These are phyloP conservation scores for Trichoderma koningii DNA, from an alignment of 2,329 filamentous ascomycete species.

Conservation along the genomic window DNA sequence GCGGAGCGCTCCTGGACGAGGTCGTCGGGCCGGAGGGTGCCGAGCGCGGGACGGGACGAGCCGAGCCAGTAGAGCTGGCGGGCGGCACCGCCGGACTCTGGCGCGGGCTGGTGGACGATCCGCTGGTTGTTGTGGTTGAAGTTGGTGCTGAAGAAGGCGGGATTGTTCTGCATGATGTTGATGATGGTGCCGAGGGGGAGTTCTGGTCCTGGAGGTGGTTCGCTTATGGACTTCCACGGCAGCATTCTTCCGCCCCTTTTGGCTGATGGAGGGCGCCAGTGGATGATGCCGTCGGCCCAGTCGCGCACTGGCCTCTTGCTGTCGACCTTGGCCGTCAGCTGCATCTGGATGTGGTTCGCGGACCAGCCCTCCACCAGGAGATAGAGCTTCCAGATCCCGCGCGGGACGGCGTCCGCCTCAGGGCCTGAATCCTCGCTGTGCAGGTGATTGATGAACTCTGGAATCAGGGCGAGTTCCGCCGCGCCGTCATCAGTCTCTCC, in stretches of 20 bases:
- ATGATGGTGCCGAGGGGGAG: too few relatives aligned
- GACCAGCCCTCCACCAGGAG: constrained; percentile 22
- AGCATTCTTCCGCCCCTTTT: neutral
- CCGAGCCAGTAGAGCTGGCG: constrained; percentile 24
- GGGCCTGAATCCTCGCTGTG: neutral
- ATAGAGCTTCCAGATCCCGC: constrained; percentile 22
- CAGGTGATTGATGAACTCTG: constrained; percentile 16
- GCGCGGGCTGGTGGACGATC: too few relatives aligned
- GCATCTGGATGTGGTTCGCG: neutral
- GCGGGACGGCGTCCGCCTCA: neutral
- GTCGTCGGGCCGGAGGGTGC: neutral
- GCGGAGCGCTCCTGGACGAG: neutral
- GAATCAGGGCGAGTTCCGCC: constrained; percentile 17
- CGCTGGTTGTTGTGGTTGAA: too few relatives aligned
- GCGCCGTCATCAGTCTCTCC: constrained; percentile 17
- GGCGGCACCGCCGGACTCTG: too few relatives aligned
- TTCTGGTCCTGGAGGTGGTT: neutral
- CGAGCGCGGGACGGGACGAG: constrained; percentile 3
- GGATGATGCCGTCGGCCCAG: neutral
- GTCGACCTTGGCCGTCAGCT: neutral
- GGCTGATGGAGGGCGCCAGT: constrained; percentile 4
- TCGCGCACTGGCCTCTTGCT: neutral
- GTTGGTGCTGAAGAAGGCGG: too few relatives aligned
- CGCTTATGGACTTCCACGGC: neutral
- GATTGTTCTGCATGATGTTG: too few relatives aligned